Evolutionary conservation across 2,329 filamentous ascomycete species (phyloP).

Genomic region (Diaporthe ampelina): DNA sequence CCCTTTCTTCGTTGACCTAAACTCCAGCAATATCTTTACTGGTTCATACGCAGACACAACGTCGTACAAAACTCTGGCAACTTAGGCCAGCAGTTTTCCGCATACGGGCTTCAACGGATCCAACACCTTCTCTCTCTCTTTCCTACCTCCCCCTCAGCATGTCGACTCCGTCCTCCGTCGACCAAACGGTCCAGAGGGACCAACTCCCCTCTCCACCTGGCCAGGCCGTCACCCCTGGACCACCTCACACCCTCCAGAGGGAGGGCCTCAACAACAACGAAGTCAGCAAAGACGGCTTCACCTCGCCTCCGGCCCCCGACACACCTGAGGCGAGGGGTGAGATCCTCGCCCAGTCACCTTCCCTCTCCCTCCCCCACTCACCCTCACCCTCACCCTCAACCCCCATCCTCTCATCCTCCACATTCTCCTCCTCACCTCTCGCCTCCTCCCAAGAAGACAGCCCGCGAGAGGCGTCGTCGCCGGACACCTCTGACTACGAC

Average conservation of each 20-base stretch:
- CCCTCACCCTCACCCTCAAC: background rate
- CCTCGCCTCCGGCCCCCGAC: background rate
- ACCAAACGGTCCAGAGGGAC: constrained; percentile 18
- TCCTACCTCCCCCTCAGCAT: background rate
- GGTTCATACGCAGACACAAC: background rate
- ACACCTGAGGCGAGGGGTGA: background rate
- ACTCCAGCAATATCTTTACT: background rate
- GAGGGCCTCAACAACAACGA: background rate
- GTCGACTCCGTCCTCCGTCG: constrained; percentile 13
- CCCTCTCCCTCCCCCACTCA: background rate
- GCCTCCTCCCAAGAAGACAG: background rate
- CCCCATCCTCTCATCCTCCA: background rate
- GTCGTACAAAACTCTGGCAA: background rate
- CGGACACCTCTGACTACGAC: background rate
- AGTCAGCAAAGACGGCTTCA: background rate
- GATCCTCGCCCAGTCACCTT: background rate
- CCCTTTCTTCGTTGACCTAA: background rate
- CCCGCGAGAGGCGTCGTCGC: background rate
- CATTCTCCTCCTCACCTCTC: background rate
- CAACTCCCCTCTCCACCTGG: background rate
- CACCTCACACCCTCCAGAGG: background rate
- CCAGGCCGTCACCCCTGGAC: constrained; percentile 21
- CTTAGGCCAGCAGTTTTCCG: background rate
- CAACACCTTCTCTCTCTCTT: background rate
- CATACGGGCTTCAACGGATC: background rate